Percentiles rank a stretch among this genome's conserved stretches.
Conservation (phyloP, 192 early-diverging fungal genomes). For the Entomortierella parvispora region DNA sequence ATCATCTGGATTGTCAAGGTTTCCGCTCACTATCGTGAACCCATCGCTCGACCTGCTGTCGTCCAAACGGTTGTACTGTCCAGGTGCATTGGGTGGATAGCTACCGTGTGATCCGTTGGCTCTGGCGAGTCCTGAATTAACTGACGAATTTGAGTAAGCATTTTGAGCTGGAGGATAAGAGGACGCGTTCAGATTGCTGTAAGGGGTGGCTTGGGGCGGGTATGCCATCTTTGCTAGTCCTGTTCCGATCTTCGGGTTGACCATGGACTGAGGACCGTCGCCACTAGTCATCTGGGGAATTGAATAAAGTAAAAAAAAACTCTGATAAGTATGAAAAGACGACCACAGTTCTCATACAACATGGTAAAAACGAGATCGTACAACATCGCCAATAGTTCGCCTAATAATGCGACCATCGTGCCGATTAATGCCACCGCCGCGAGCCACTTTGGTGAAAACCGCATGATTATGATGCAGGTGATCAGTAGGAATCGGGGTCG, state of each 20-base stretch:
- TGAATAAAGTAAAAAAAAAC: neutral
- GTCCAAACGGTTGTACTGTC: neutral
- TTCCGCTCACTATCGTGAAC: too few species aligned
- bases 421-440: constrained; percentile 46
- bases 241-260: constrained; percentile 15
- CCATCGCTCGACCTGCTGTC: neutral
- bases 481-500: constrained; percentile 18
- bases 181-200: constrained; percentile 26
- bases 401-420: constrained; percentile 32
- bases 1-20: neutral
- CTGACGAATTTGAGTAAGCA: too few species aligned
- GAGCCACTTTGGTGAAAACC: constrained; percentile 23
- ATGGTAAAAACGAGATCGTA: neutral
- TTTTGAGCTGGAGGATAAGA: constrained; percentile 3
- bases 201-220: constrained; percentile 36
- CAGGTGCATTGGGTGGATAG: neutral
- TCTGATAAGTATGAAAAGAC: neutral
- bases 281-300: constrained; percentile 19
- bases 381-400: constrained; percentile 28
- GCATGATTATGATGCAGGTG: constrained; percentile 18
- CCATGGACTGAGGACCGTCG: constrained; percentile 45
- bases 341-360: neutral
- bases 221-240: constrained; percentile 18
- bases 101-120: neutral
- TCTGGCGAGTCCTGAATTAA: neutral